Evolutionary conservation across 108 stramenopile genomes (phyloP), one percentile per base, ranked within the genome.

Genomic region (Cyclotella baltica): DNA sequence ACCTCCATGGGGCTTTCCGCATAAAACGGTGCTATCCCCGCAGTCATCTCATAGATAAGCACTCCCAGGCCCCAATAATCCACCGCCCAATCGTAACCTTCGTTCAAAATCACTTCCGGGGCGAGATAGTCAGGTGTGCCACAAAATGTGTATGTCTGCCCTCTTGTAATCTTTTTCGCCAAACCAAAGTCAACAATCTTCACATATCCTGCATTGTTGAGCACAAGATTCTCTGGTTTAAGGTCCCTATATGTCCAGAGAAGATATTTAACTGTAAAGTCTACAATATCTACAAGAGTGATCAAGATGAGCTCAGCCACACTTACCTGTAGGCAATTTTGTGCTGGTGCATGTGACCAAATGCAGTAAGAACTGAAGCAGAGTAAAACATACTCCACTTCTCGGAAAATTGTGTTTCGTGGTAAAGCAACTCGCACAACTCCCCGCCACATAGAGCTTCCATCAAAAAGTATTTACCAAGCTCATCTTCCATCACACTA

Each of bases 51-150:
- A 70, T 81, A 89, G 33, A 88, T 86, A 35, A 91, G 73, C 13
- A 91, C 88, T 28, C 91, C 91, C 22, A 92, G 50, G 3, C 89
- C 88, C 91, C 91, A 92, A 40, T 89, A 92, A 66, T 92, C 91
- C 13, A 92, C 91, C 0, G 87, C 89, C 75, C 87, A 76, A 78
- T 93, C 93, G 72, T 95, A 90, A 4, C 93, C 93, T 43, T 93
- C 89, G 70, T 89, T 93, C 43, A 88, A 52, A 66, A 92, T 92
- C 15, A 92, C 85, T 46, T 92, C 91, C 11, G 91, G 91, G 11
- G 90, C 86, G 33, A 91, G 75, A 43, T 91, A 91, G 38, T 91
- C 90, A 2, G 91, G 87, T 0, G 88, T 92, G 5, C 89, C 91
- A 67, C 91, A 89, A 51, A 88, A 85, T 0, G 91, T 89, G 67